Conservation (phyloP, 169 alveolate genomes). For the Plasmodium blacklocki region DNA sequence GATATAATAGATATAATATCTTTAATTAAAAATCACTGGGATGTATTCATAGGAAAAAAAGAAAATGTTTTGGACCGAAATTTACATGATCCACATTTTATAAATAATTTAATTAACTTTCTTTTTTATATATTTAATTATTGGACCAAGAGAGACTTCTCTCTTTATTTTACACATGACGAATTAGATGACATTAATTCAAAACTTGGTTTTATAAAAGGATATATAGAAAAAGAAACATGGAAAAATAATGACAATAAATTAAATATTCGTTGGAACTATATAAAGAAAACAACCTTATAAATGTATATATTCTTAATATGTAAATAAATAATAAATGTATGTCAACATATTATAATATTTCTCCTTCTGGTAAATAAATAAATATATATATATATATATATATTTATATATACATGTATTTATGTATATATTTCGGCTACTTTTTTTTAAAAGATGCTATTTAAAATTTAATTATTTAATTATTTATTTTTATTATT, state of each 20-base stretch:
- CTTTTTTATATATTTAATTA: slow-evolving; percentile 23
- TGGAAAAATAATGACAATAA: neutral
- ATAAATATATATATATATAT: too few relatives aligned
- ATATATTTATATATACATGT: too few relatives aligned
- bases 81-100: neutral
- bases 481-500: too few relatives aligned
- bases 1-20: slow-evolving; percentile 24
- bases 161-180: slow-evolving; percentile 32
- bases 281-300: slow-evolving; percentile 1
- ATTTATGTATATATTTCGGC: too few relatives aligned
- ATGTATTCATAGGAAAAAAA: slow-evolving; percentile 10
- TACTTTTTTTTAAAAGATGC: too few relatives aligned
- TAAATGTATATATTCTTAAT: too few relatives aligned
- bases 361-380: too few relatives aligned
- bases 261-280: neutral
- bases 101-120: slow-evolving; percentile 12
- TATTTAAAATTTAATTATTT: too few relatives aligned
- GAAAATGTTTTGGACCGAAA: neutral
- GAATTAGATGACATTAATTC: slow-evolving; percentile 22
- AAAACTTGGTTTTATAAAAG: slow-evolving; percentile 4
- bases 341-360: too few relatives aligned
- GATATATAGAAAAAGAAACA: slow-evolving; percentile 3
- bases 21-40: slow-evolving; percentile 36
- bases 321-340: too few relatives aligned
- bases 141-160: slow-evolving; percentile 24